These are phyloP conservation scores for Plenodomus lindquistii DNA, from an alignment of 2,329 filamentous ascomycete species.

Conservation along the genomic window DNA sequence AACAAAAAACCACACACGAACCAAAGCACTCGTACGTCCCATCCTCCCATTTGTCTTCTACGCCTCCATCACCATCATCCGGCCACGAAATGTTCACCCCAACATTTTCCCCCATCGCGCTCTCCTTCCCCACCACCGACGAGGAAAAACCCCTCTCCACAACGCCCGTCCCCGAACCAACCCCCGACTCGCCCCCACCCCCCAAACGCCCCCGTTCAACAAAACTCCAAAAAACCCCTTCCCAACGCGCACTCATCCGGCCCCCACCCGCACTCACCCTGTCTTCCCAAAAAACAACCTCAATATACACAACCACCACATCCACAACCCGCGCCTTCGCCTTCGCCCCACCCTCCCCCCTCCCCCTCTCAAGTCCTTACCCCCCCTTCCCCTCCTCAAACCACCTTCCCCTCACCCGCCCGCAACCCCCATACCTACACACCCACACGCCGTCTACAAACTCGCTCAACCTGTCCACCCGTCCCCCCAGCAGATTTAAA, in stretches of 20 bases:
- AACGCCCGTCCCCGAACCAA: not conserved
- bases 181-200: not conserved
- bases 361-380: not conserved
- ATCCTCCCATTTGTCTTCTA: slow-evolving; percentile 17
- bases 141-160: too few species aligned
- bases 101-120: not conserved
- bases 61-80: slow-evolving; percentile 18
- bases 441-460: slow-evolving; percentile 20
- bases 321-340: not conserved
- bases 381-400: not conserved
- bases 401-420: not conserved
- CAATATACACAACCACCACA: not conserved
- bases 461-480: slow-evolving; percentile 26
- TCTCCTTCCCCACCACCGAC: not conserved
- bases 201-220: slow-evolving; percentile 1
- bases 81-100: slow-evolving; percentile 21
- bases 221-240: slow-evolving; percentile 16
- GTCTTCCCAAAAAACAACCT: not conserved
- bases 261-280: not conserved
- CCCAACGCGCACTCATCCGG: slow-evolving; percentile 8
- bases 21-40: slow-evolving; percentile 47
- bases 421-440: not conserved
- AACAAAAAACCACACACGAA: slow-evolving; percentile 14
- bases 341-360: not conserved
- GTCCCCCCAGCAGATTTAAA: slow-evolving; percentile 31